Percentiles rank a stretch among this genome's conserved stretches.
These are phyloP conservation scores for Chaetomium cochliodes DNA, from an alignment of 495 filamentous ascomycete genomes.

Conservation along the genomic window DNA sequence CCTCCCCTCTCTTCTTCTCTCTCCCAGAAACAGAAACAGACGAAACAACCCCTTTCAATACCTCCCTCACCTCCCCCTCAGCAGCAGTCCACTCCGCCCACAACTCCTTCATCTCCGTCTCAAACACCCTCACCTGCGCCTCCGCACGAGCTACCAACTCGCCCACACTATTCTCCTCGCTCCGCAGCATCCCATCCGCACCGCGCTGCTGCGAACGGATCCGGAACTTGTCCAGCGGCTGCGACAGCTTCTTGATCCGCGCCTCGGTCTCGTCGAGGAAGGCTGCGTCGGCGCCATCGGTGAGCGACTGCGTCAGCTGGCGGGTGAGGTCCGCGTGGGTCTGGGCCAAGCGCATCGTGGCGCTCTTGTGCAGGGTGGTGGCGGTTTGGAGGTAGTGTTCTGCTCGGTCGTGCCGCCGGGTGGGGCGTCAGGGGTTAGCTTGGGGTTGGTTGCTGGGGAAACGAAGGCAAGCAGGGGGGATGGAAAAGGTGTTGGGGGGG, in stretches of 20 bases:
- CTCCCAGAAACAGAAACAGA: neutral
- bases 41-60: slow-evolving; percentile 14
- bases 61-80: slow-evolving; percentile 32
- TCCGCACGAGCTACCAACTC: slow-evolving; percentile 26
- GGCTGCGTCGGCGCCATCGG: slow-evolving; percentile 13
- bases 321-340: slow-evolving; percentile 23
- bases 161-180: slow-evolving; percentile 26
- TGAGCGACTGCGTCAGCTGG: slow-evolving; percentile 14
- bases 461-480: neutral
- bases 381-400: slow-evolving; percentile 28
- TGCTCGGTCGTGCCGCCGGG: neutral
- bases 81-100: slow-evolving; percentile 28
- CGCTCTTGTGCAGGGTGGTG: slow-evolving; percentile 19
- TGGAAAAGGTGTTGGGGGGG: neutral
- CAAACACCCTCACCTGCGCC: slow-evolving; percentile 26
- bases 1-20: neutral
- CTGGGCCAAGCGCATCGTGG: slow-evolving; percentile 26
- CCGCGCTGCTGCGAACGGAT: slow-evolving; percentile 22
- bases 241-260: slow-evolving; percentile 15
- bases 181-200: slow-evolving; percentile 15
- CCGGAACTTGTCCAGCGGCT: slow-evolving; percentile 16
- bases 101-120: slow-evolving; percentile 27
- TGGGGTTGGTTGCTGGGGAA: neutral
- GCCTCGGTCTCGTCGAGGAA: slow-evolving; percentile 25
- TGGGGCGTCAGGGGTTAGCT: too few relatives aligned